phyloP scores from a whole-genome alignment of 768 basidiomycete genomes.

The Kwoniella europaea region DNA sequence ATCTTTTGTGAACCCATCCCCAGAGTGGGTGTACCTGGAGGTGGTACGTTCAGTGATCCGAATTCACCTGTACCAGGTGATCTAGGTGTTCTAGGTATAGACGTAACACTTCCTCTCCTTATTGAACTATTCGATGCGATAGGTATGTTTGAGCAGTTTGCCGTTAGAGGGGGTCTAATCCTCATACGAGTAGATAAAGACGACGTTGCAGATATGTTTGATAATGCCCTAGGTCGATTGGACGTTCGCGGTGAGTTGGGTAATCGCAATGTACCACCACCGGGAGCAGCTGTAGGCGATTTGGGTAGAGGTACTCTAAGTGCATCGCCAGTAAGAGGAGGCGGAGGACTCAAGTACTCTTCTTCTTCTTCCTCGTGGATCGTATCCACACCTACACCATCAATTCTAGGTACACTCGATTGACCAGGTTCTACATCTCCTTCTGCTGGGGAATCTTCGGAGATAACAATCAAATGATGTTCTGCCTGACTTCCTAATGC shows the following conservation, averaged over 20 bases:
- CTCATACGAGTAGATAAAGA: not conserved
- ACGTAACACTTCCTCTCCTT: constrained; percentile 4
- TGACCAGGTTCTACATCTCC: not conserved
- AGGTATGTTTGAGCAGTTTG: constrained; percentile 18
- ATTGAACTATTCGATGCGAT: not conserved
- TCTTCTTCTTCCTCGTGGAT: constrained; percentile 17
- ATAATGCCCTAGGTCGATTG: constrained; percentile 29
- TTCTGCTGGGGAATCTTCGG: constrained; percentile 10
- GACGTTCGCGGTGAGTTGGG: constrained; percentile 6
- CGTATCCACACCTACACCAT: not conserved
- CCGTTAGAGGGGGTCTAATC: constrained; percentile 17
- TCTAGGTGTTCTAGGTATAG: constrained; percentile 17
- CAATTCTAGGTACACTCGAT: not conserved
- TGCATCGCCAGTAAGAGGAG: not conserved
- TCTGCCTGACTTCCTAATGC: constrained; percentile 57
- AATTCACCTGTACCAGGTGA: constrained; percentile 1
- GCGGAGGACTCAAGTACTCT: constrained; percentile 12
- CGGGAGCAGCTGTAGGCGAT: not conserved
- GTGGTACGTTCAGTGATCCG: not conserved
- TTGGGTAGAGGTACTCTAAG: not conserved
- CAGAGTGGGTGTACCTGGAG: not conserved
- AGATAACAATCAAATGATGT: constrained; percentile 52
- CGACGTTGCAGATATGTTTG: constrained; percentile 12
- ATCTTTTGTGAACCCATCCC: not conserved
- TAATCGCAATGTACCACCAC: not conserved